Evolutionary conservation across 441 rosid genomes (phyloP), one percentile per base, ranked within the genome.

Genomic region (Geranium incanum): DNA sequence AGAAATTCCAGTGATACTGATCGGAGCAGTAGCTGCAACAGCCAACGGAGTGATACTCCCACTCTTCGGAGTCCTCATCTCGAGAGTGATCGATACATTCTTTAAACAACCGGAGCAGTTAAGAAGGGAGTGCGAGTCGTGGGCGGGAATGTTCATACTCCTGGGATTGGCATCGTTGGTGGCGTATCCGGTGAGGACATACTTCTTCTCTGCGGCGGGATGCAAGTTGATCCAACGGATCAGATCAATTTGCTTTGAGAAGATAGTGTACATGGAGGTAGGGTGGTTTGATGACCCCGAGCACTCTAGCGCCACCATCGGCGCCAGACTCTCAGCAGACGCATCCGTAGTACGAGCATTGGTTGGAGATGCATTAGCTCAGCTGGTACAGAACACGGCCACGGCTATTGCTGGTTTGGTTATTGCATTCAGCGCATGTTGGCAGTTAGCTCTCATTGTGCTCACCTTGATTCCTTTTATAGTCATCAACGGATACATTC

Each of bases 211-310:
- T 0, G 68, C 89, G 7, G 98, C 92, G 1, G 94, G 96, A 6
- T 69, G 80, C 45, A 87, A 80, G 67, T 39, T 93, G 60, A 85
- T 93, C 73, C 80, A 81, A 68, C 78, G 97, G 65, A 78, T 89
- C 37, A 76, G 92, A 71, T 60, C 83, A 0, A 81, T 82, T 74
- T 88, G 97, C 75, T 90, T 93, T 38, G 86, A 93, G 88, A 93
- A 87, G 81, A 88, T 88, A 37, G 86, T 90, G 69, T 79, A 59
- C 41, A 90, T 85, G 97, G 97, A 92, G 71, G 78, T 90, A 70
- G 81, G 89, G 36, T 92, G 97, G 98, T 87, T 90, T 39, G 93
- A 92, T 68, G 84, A 84, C 37, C 76, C 89, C 57, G 82, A 85
- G 60, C 82, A 92, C 79, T 90, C 96, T 1, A 92, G 92, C 69